Evolutionary conservation across 1,139 yeast genomes (phyloP).

Genomic region (Schwanniomyces etchellsii): DNA sequence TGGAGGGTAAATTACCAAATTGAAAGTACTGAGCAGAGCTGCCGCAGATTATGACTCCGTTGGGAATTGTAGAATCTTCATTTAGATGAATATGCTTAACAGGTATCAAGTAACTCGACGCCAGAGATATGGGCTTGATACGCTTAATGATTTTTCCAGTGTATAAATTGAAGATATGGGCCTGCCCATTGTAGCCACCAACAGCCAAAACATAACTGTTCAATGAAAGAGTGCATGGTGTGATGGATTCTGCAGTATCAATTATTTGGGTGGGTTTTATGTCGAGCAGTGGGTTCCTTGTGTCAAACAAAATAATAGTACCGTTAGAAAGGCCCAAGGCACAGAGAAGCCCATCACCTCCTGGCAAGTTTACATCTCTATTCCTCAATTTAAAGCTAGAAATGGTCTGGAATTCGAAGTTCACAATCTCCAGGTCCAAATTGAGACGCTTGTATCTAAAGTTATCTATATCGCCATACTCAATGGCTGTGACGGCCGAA

Average conservation of each 20-base stretch:
- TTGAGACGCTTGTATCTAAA: slow-evolving; percentile 7
- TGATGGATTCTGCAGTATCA: slow-evolving; percentile 10
- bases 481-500: slow-evolving; percentile 20
- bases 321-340: slow-evolving; percentile 31
- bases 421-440: slow-evolving; percentile 13
- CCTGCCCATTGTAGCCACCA: slow-evolving; percentile 61
- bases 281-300: slow-evolving; percentile 19
- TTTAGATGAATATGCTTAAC: slow-evolving; percentile 40
- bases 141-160: slow-evolving; percentile 53
- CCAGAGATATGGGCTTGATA: slow-evolving; percentile 30
- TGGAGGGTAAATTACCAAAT: slow-evolving; percentile 34
- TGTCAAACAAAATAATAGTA: slow-evolving; percentile 36
- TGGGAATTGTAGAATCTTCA: slow-evolving; percentile 33
- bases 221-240: slow-evolving; percentile 27
- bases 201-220: slow-evolving; percentile 46
- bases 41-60: slow-evolving; percentile 53
- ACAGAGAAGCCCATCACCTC: slow-evolving; percentile 35
- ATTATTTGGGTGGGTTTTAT: slow-evolving; percentile 18
- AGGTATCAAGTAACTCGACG: slow-evolving; percentile 27
- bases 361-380: slow-evolving; percentile 18
- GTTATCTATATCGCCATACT: slow-evolving; percentile 11
- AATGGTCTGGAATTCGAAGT: slow-evolving; percentile 15
- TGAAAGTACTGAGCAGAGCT: slow-evolving; percentile 59
- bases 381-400: slow-evolving; percentile 6
- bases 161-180: slow-evolving; percentile 56